Evolutionary conservation across 2,329 filamentous ascomycete species (phyloP), one percentile per base, ranked within the genome.

Genomic region (Cladosporium sp.): DNA sequence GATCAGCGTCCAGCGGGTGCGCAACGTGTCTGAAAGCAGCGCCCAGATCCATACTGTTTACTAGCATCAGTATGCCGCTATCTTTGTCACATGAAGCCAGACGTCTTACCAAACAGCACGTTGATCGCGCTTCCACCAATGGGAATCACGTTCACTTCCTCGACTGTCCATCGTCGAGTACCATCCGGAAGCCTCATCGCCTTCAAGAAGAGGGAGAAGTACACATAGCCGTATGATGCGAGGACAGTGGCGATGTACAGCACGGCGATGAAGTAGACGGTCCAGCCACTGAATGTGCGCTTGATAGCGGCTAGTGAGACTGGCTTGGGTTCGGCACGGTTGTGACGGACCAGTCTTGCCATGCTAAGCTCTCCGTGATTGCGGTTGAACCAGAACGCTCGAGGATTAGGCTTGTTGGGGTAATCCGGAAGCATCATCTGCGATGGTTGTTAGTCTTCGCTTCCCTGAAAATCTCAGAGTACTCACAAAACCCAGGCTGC

Each of bases 1-100:
- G 28, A 82, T 77, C 5, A 82, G 68, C 0, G 74, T 75, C 80
- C 80, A 82, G 20, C 80, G 69, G 0, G 78, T 80, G 36, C 73
- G 72, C 1, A 82, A 62, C 8, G 75, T 65, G 65, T 82, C 80
- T 0, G 80, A 82, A 0, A 81, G 64, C 2, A 80, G 73, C 0
- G 79, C 79, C 79, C 80, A 82, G 12, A 80, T 72, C 79, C 79
- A 82, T 1, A 82, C 80, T 39, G 40, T n/a, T 58, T 15, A 34
- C 28, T 20, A 48, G 36, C 32, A 24, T 19, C 22, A 55, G 34
- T 25, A 36, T n/a, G 42, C n/a, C 25, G 28, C n/a, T 10, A 34
- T 15, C 13, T 7, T n/a, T 34, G 2, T 48, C 25, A 48, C 28
- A 34, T 34, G 17, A 34, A 48, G 25, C 25, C 44, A 48, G 25